Evolutionary conservation across 1,139 yeast genomes (phyloP), one percentile per base, ranked within the genome.

Genomic region (Saccharomyces pastorianus): DNA sequence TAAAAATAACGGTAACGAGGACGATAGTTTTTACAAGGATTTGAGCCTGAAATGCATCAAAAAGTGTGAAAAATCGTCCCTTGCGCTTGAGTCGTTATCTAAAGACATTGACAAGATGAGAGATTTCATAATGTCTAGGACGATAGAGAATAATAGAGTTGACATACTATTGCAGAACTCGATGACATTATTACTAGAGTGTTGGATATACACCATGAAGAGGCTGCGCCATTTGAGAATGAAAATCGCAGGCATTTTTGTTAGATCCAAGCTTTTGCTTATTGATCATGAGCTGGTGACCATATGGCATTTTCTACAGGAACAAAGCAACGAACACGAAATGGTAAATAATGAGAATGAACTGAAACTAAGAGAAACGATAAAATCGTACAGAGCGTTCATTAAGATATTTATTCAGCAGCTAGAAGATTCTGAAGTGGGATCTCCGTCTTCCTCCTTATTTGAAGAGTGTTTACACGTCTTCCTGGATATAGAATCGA

Each of bases 401-500:
- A 68, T 71, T 34, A 62, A 64, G n/a, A 67, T 68, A 3, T 53
- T 71, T 34, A 63, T 71, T 7, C 64, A 64, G 32, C 73, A 70
- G 49, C 52, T 71, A 25, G 68, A 67, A 28, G 62, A 64, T 38
- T 68, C 73, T 1, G 69, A 68, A 23, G 52, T 51, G 13, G 29
- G 48, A 1, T 58, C 61, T 11, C 60, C 62, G 27, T 70, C 70
- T 54, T 63, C 68, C 25, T 59, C 66, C 9, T 64, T 66, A 41
- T 70, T 70, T 49, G 68, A 68, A 48, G 73, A 71, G 52, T 71
- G 73, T 53, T 56, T 70, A 20, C 61, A 60, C 2, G 69, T 69
- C 3, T 64, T 71, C 47, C 58, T 67, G 50, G 74, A 71, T 48
- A 71, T 71, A 31, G 75, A 71, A 52, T 63, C 69, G 50, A 71